Evolutionary conservation across 1,139 yeast genomes (phyloP).

Genomic region (Yamadazyma diospyri): DNA sequence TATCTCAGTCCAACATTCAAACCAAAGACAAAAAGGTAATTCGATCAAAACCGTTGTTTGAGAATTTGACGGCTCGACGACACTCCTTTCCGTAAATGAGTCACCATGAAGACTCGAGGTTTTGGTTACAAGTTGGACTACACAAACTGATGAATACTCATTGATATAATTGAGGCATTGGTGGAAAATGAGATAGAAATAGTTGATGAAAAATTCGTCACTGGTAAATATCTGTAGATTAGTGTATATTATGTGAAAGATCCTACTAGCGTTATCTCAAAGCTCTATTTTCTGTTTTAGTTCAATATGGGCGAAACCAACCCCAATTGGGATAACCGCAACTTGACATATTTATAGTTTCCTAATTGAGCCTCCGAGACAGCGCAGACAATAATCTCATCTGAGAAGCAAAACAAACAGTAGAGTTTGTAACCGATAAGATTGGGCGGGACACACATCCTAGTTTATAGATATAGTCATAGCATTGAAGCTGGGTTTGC

Average conservation of each 20-base stretch:
- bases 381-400: background rate
- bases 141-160: too few species aligned
- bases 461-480: too few species aligned
- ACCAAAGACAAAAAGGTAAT: background rate
- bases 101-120: too few species aligned
- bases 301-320: too few species aligned
- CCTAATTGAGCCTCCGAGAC: background rate
- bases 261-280: too few species aligned
- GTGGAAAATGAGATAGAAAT: conserved; percentile 1
- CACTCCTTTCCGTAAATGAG: too few species aligned
- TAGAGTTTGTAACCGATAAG: background rate
- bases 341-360: conserved; percentile 4
- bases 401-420: background rate
- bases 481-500: too few species aligned
- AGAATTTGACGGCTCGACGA: conserved; percentile 7
- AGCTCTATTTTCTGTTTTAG: too few species aligned
- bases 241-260: conserved; percentile 4
- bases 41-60: conserved; percentile 6
- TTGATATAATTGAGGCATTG: conserved; percentile 5
- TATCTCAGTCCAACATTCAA: conserved; percentile 1
- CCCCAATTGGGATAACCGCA: background rate
- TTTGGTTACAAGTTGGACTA: too few species aligned
- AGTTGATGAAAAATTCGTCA: conserved; percentile 1
- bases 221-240: conserved; percentile 2
- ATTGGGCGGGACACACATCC: too few species aligned